Evolutionary conservation across 2,329 filamentous ascomycete species (phyloP), one percentile per base, ranked within the genome.

Genomic region (Colletotrichum caudatum): DNA sequence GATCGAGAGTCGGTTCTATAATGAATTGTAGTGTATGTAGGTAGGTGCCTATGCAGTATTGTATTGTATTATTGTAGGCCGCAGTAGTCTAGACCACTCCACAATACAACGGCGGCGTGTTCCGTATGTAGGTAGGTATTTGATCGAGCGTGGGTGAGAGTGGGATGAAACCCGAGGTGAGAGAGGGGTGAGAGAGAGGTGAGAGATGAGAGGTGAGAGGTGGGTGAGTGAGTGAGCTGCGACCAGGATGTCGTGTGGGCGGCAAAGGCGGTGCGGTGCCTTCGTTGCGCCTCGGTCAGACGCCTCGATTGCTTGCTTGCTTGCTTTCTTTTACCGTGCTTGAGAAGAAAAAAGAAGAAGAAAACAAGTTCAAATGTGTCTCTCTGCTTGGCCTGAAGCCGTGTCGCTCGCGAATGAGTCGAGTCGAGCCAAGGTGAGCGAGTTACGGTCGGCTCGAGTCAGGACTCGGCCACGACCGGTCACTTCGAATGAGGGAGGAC

Each of bases 81-180:
- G 58, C 26, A 33, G 46, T 26, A 66, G 68, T 67, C 68, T n/a
- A 62, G 68, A 66, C 68, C 68, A 70, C 64, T 70, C 68, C 64
- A 62, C 56, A 39, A 11, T 8, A 37, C 9, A 11, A 14, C 1
- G 12, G 35, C 35, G 35, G 8, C 35, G 35, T 37, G 35, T 37
- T 35, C 16, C 11, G 51, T 35, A 20, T 5, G 50, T 16, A 26
- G 33, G 26, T 18, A 7, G 5, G 29, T 35, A 18, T 20, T 29
- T 35, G 29, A 4, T 2, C 5, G 29, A 11, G 51, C 3, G 29
- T 12, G 51, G 9, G 51, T 6, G 51, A 35, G 50, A 23, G 37
- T 35, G 37, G 18, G 58, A 23, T 48, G 48, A 4, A 29, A 29
- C 29, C 29, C 2, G 26, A 20, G 18, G 48, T 23, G 57, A 41